A percentile compares a stretch with the other conserved stretches of the same genome.
Conservation (phyloP, 129 eudicot genomes). For the Escallonia herrerae region DNA sequence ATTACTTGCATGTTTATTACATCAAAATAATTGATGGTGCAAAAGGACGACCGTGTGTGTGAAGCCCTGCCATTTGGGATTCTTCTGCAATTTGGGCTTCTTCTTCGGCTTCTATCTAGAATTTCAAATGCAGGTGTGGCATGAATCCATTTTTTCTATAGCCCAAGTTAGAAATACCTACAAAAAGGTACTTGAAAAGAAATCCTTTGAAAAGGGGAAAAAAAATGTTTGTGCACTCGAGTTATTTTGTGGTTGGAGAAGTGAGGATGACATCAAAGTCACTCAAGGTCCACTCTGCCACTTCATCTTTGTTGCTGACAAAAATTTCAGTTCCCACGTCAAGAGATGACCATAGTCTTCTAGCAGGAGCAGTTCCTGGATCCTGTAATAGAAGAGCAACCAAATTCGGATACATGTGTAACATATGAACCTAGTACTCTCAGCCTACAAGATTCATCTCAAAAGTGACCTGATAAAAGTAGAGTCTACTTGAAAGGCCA, state of each 20-base stretch:
- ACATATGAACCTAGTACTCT: too few species aligned
- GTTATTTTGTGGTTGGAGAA: conserved; percentile 9
- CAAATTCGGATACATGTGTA: background rate
- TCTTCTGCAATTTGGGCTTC: conserved; percentile 9
- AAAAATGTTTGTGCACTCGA: background rate
- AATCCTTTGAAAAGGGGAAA: background rate
- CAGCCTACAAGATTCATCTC: too few species aligned
- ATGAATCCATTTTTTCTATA: background rate
- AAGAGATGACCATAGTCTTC: conserved; percentile 82
- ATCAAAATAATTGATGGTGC: background rate
- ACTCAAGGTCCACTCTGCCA: conserved; percentile 82
- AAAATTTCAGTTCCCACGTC: conserved; percentile 88
- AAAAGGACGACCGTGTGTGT: background rate
- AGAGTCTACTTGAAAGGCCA: conserved; percentile 61
- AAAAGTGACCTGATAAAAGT: conserved; percentile 65
- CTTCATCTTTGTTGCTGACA: conserved; percentile 62
- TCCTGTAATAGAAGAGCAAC: conserved; percentile 38
- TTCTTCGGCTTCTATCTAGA: conserved; percentile 14
- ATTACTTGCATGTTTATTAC: too few species aligned
- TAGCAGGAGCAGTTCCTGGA: conserved; percentile 74
- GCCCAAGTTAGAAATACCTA: background rate
- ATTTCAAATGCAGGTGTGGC: background rate
- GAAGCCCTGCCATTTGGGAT: conserved; percentile 6
- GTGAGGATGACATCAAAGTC: conserved; percentile 79
- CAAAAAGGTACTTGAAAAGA: background rate